Evolutionary conservation across 2,329 filamentous ascomycete species (phyloP).

Genomic region (Apiospora pterosperma): DNA sequence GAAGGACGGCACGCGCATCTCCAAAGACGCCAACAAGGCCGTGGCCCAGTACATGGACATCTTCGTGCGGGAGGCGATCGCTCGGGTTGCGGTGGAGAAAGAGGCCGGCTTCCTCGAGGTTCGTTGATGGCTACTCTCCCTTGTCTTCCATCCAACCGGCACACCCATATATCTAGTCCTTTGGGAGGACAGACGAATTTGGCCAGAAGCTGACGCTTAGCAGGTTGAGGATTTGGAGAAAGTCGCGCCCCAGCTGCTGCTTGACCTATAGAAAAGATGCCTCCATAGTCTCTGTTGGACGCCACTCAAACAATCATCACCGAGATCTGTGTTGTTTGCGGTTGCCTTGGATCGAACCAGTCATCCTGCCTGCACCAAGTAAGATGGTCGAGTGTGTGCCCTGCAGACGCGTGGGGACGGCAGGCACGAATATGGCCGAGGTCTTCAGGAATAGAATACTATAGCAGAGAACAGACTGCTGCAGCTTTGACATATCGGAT

Average conservation of each 20-base stretch:
- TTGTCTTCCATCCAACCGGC: background rate
- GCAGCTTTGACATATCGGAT: background rate
- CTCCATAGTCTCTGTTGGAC: background rate
- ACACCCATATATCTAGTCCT: background rate
- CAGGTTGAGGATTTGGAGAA: conserved; percentile 88
- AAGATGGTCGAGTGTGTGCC: background rate
- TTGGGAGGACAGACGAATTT: background rate
- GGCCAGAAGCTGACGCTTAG: conserved; percentile 7
- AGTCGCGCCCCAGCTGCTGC: conserved; percentile 75
- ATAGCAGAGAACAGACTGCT: background rate
- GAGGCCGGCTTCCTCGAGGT: conserved; percentile 72
- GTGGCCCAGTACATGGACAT: conserved; percentile 85
- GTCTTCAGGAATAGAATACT: background rate
- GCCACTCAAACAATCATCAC: background rate
- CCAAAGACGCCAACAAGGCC: conserved; percentile 71
- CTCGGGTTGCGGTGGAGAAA: conserved; percentile 71
- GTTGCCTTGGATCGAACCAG: background rate
- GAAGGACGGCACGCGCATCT: conserved; percentile 67
- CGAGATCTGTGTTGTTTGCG: background rate
- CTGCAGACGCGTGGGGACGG: background rate
- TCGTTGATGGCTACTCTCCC: background rate
- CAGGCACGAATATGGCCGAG: background rate
- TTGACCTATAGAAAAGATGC: conserved; percentile 62
- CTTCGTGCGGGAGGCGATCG: conserved; percentile 86
- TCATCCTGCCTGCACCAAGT: background rate